Percentiles rank a stretch among this genome's conserved stretches.
phyloP scores from a whole-genome alignment of 495 filamentous ascomycete species.

The Penicillium ucsense region DNA sequence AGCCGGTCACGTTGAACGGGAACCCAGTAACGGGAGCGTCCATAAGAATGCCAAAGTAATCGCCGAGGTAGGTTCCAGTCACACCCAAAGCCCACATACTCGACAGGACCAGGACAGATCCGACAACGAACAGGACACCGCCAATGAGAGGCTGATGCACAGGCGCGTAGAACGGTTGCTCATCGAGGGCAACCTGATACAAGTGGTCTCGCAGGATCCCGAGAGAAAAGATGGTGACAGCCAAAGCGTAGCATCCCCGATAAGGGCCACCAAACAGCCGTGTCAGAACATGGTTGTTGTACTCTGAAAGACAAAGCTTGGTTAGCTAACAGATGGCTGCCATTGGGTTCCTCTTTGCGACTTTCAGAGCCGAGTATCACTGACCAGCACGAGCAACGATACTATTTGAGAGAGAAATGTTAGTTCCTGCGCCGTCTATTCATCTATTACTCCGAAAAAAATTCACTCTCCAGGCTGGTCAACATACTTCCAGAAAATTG shows the following conservation, averaged over 20 bases:
- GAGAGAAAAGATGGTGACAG: slow-evolving; percentile 77
- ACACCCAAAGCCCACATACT: slow-evolving; percentile 90
- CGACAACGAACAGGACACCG: slow-evolving; percentile 57
- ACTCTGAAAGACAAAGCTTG: slow-evolving; percentile 50
- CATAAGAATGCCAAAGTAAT: slow-evolving; percentile 99
- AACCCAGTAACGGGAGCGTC: slow-evolving; percentile 86
- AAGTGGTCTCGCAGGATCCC: slow-evolving; percentile 77
- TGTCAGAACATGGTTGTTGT: slow-evolving; percentile 80
- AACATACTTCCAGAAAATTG: slow-evolving; percentile 50
- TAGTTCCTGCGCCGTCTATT: neutral
- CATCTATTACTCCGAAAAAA: neutral
- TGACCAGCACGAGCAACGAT: slow-evolving; percentile 40
- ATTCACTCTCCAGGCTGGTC: neutral
- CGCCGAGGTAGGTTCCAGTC: slow-evolving; percentile 93
- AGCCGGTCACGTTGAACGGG: slow-evolving; percentile 85
- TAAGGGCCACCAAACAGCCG: slow-evolving; percentile 76
- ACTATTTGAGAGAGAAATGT: slow-evolving; percentile 10
- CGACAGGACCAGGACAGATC: slow-evolving; percentile 77
- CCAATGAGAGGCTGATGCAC: slow-evolving; percentile 66
- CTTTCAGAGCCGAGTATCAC: slow-evolving; percentile 4
- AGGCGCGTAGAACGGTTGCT: slow-evolving; percentile 35
- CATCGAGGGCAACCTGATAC: slow-evolving; percentile 36
- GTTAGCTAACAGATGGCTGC: slow-evolving; percentile 5
- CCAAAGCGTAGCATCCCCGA: slow-evolving; percentile 82
- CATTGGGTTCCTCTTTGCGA: too few species aligned